Conservation (phyloP, 2,329 filamentous ascomycete species). For the Cercospora janseana region DNA sequence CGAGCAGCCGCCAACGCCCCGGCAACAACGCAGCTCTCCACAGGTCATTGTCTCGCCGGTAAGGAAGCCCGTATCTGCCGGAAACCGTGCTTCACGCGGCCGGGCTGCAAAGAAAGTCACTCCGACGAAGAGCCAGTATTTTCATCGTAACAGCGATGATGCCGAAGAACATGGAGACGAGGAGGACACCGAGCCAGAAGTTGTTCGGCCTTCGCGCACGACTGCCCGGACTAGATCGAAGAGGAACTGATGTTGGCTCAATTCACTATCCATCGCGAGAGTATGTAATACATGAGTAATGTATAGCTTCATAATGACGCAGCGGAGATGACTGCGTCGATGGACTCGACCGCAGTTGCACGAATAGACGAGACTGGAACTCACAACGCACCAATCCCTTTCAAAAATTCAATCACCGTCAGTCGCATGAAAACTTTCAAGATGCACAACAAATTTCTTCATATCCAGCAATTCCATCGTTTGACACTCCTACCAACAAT, state of each 20-base stretch:
- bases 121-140: conserved; percentile 35
- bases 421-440: too few species aligned
- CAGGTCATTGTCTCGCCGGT: conserved; percentile 29
- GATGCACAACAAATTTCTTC: too few species aligned
- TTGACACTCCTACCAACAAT: too few species aligned
- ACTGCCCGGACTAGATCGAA: conserved; percentile 34
- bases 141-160: conserved; percentile 18
- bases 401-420: too few species aligned
- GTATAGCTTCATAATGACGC: too few species aligned
- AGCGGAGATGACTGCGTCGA: too few species aligned
- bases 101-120: conserved; percentile 29
- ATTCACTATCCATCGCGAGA: too few species aligned
- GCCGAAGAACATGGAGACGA: conserved; percentile 22
- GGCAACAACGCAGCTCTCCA: conserved; percentile 24
- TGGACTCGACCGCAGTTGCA: too few species aligned
- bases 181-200: conserved; percentile 31
- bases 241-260: neutral
- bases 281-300: too few species aligned
- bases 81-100: conserved; percentile 3
- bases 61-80: conserved; percentile 14
- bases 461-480: too few species aligned
- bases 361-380: too few species aligned
- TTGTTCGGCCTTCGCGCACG: conserved; percentile 32
- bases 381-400: too few species aligned
- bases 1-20: conserved; percentile 8